Percentiles rank a stretch among this genome's conserved stretches.
These are phyloP conservation scores for Linaria vulgaris DNA, from an alignment of 257 asterid species.

Conservation along the genomic window DNA sequence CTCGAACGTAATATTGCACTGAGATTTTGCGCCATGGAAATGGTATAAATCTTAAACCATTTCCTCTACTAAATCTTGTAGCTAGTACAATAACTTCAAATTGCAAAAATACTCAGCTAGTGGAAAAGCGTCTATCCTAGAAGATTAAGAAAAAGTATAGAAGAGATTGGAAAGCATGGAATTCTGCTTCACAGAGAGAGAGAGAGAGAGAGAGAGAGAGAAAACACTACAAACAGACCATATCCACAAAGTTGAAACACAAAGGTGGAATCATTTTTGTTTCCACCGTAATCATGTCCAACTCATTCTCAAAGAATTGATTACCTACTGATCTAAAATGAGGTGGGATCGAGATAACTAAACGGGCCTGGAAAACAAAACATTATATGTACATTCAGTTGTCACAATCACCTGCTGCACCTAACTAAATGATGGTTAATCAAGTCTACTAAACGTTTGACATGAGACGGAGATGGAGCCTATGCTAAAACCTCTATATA, in stretches of 20 bases:
- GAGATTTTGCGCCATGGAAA: no score
- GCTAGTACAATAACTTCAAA: no score
- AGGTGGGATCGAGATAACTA: not conserved
- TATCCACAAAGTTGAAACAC: not conserved
- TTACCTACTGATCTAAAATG: not conserved
- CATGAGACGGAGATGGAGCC: slow-evolving; percentile 23
- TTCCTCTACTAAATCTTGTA: no score
- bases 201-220: no score
- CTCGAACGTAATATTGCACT: no score
- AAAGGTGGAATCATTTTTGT: not conserved
- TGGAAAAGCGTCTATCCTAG: not conserved
- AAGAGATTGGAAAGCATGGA: not conserved
- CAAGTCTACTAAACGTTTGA: slow-evolving; percentile 19
- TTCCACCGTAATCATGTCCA: slow-evolving; percentile 1
- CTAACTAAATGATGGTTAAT: slow-evolving; percentile 24
- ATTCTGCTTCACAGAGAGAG: not conserved
- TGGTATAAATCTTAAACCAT: no score
- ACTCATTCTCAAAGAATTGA: not conserved
- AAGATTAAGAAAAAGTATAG: not conserved
- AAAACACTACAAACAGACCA: not conserved
- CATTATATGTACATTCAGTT: slow-evolving; percentile 33
- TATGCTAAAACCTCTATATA: slow-evolving; percentile 20
- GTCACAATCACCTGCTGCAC: slow-evolving; percentile 35
- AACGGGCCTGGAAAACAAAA: not conserved
- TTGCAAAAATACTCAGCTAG: no score